Conservation (phyloP, 768 basidiomycete genomes). For the Podaxis sp. region DNA sequence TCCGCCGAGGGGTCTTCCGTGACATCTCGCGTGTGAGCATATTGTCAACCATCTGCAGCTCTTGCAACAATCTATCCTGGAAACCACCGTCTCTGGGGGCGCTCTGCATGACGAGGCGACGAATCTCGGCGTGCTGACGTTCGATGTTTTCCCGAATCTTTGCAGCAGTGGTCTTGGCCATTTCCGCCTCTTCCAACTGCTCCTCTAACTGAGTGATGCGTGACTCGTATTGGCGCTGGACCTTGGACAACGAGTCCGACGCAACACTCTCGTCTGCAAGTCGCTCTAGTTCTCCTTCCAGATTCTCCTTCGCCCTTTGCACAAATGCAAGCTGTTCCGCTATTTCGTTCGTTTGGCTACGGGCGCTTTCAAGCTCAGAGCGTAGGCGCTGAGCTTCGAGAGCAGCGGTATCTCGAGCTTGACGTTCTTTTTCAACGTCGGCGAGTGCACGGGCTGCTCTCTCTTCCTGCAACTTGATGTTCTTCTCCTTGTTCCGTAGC, state of each 20-base stretch:
- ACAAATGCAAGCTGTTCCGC: conserved; percentile 46
- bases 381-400: conserved; percentile 56
- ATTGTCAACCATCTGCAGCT: conserved; percentile 59
- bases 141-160: conserved; percentile 61
- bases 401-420: conserved; percentile 62
- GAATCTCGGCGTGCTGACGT: conserved; percentile 68
- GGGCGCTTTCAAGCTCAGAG: conserved; percentile 51
- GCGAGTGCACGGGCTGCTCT: conserved; percentile 48
- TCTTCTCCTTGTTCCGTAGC: conserved; percentile 67
- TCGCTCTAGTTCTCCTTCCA: conserved; percentile 64
- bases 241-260: conserved; percentile 48
- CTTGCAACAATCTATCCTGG: conserved; percentile 55
- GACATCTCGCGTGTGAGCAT: conserved; percentile 49
- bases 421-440: conserved; percentile 65
- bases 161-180: conserved; percentile 41
- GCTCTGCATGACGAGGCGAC: conserved; percentile 55
- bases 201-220: conserved; percentile 60
- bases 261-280: conserved; percentile 58
- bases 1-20: conserved; percentile 30
- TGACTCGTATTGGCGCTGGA: conserved; percentile 61
- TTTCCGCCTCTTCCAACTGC: conserved; percentile 54
- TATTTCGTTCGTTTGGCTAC: conserved; percentile 53
- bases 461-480: conserved; percentile 56
- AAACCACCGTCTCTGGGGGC: conserved; percentile 57
- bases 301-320: conserved; percentile 57